Evolutionary conservation across 2,329 filamentous ascomycete genomes (phyloP), one percentile per base, ranked within the genome.

Genomic region (Aspergillus fructus): DNA sequence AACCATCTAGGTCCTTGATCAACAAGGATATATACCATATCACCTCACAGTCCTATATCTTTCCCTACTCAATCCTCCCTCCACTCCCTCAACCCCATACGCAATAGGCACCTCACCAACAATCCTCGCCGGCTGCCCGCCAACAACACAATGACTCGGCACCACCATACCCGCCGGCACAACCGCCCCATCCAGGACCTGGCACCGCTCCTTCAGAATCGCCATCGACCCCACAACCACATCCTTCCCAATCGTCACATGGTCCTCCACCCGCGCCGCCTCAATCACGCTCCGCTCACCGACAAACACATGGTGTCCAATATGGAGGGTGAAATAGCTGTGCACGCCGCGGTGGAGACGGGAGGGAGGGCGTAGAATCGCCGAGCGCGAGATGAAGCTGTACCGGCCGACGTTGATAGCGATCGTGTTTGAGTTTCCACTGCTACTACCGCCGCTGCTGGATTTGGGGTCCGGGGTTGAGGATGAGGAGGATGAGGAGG

Each of bases 271-370:
- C 37, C 85, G 84, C 6, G 92, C 91, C 0, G 93, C 91, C 71
- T 94, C 91, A 39, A 99, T 83, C 40, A 93, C 85, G 39, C 87
- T 86, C 34, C 81, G 79, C 67, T 85, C 82, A 58, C 91, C 93
- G 49, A 99, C 84, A 75, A 93, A 97, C 62, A 97, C 93, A 76
- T 97, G 93, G 73, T 97, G 93, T 46, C 92, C 92, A 63, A 99
- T 89, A 60, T 94, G 91, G 66, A 97, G 87, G 8, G 93, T 93
- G 74, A 93, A 93, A 76, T 93, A 72, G 6, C 65, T 70, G 53
- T 74, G 66, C 4, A 71, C 64, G 69, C 92, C 91, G 68, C 93
- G 88, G 73, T 92, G 90, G 49, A 96, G 79, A 24, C 93, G 85
- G 33, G 89, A 90, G 0, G 94, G 93, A 0, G 94, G 94, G 4